Evolutionary conservation across 768 basidiomycete genomes (phyloP).

Genomic region (Calocybe cyanea): DNA sequence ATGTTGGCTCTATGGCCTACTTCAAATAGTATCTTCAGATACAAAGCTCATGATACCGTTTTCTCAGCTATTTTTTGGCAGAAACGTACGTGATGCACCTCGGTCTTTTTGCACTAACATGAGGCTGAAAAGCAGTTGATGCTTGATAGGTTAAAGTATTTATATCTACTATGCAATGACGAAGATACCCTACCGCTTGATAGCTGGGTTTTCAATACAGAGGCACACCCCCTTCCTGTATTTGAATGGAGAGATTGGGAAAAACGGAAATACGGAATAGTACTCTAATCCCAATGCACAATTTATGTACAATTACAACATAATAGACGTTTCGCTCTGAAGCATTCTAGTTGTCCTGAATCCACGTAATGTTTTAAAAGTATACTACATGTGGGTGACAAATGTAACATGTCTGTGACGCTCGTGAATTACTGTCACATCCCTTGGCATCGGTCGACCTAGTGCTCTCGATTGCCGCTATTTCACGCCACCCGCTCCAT

Average conservation of each 20-base stretch:
- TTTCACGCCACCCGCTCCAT: neutral
- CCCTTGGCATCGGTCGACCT: neutral
- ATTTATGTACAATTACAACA: neutral
- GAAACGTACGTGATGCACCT: slow-evolving; percentile 43
- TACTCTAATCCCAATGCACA: neutral
- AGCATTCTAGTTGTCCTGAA: no score
- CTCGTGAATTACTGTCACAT: neutral
- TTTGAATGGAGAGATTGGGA: slow-evolving; percentile 61
- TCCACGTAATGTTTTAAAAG: no score
- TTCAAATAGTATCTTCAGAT: no score
- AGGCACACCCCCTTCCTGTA: slow-evolving; percentile 78
- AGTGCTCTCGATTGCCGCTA: slow-evolving; percentile 1
- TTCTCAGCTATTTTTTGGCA: slow-evolving; percentile 38
- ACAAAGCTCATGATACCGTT: neutral
- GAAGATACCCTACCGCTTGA: slow-evolving; percentile 53
- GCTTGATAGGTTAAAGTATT: slow-evolving; percentile 54
- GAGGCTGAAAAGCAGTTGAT: neutral
- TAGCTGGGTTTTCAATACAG: slow-evolving; percentile 59
- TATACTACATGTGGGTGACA: slow-evolving; percentile 3
- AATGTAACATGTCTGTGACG: slow-evolving; percentile 2
- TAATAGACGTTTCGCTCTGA: no score
- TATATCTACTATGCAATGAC: slow-evolving; percentile 65
- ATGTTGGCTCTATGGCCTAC: neutral
- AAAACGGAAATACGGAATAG: slow-evolving; percentile 34
- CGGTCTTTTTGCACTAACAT: neutral